Evolutionary conservation across 1,284 basidiomycete species (phyloP).

Genomic region (Pyrrhoderma noxium): DNA sequence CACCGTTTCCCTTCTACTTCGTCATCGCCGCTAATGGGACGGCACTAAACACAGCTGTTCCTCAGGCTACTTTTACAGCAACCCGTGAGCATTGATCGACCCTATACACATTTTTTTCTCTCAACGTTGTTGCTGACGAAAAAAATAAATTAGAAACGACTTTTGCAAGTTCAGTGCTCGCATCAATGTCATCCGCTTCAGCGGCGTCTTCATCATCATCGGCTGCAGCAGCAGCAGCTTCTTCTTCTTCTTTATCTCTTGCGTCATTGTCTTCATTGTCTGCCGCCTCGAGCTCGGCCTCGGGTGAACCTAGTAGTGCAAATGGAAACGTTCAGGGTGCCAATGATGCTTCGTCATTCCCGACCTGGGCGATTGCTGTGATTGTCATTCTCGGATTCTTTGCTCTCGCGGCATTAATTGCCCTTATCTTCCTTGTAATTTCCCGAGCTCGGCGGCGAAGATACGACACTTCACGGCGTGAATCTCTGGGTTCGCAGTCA

Average conservation of each 20-base stretch:
- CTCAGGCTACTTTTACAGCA: conserved; percentile 66
- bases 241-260: conserved; percentile 14
- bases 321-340: conserved; percentile 41
- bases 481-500: conserved; percentile 68
- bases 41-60: conserved; percentile 44
- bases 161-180: conserved; percentile 51
- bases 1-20: conserved; percentile 65
- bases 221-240: conserved; percentile 20
- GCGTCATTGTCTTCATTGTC: conserved; percentile 31
- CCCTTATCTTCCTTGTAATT: conserved; percentile 64
- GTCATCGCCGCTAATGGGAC: conserved; percentile 51
- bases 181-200: conserved; percentile 36
- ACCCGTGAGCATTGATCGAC: conserved; percentile 61
- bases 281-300: conserved; percentile 27
- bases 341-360: conserved; percentile 40
- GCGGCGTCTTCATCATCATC: conserved; percentile 36
- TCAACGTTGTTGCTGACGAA: neutral
- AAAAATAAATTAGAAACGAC: conserved; percentile 52
- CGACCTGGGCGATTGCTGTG: conserved; percentile 83
- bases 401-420: conserved; percentile 59
- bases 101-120: conserved; percentile 5
- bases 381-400: conserved; percentile 77
- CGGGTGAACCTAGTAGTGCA: conserved; percentile 22
- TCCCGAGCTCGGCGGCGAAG: conserved; percentile 53
- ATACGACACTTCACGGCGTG: conserved; percentile 44